These are phyloP conservation scores for Aspergillus japonicus DNA, from an alignment of 2,329 filamentous ascomycete species.

Conservation along the genomic window DNA sequence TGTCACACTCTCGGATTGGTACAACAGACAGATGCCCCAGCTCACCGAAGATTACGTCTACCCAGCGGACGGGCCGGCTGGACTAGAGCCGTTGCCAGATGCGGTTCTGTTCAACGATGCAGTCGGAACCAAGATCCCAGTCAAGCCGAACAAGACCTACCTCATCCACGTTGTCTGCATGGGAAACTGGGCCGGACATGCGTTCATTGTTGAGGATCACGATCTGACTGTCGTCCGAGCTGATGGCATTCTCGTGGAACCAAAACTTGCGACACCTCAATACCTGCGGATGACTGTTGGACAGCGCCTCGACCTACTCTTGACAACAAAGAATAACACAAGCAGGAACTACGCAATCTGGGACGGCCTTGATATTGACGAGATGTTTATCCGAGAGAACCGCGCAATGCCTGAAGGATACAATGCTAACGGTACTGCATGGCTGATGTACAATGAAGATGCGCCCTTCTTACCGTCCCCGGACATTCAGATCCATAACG, in stretches of 20 bases:
- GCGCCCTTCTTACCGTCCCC: constrained; percentile 52
- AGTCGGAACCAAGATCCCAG: constrained; percentile 56
- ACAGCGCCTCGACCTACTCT: constrained; percentile 58
- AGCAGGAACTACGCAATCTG: constrained; percentile 66
- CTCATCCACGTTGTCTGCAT: constrained; percentile 71
- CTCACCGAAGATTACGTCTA: constrained; percentile 47
- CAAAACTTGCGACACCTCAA: constrained; percentile 49
- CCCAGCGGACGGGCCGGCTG: constrained; percentile 44
- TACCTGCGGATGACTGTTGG: constrained; percentile 67
- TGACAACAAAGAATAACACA: constrained; percentile 62
- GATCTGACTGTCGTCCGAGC: constrained; percentile 40
- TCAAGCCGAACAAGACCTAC: constrained; percentile 69
- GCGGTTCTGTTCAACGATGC: constrained; percentile 71
- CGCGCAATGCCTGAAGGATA: constrained; percentile 59
- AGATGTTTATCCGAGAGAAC: constrained; percentile 35
- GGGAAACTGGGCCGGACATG: constrained; percentile 62
- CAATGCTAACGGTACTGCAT: constrained; percentile 54
- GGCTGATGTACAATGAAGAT: constrained; percentile 54
- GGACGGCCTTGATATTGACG: constrained; percentile 66
- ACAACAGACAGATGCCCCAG: constrained; percentile 58
- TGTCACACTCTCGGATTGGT: constrained; percentile 69
- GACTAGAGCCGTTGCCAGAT: constrained; percentile 65
- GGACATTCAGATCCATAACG: constrained; percentile 57
- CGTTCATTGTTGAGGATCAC: constrained; percentile 48
- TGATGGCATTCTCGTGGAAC: constrained; percentile 36